Evolutionary conservation across 345 rosid genomes (phyloP).

Genomic region (Lumnitzera littorea): DNA sequence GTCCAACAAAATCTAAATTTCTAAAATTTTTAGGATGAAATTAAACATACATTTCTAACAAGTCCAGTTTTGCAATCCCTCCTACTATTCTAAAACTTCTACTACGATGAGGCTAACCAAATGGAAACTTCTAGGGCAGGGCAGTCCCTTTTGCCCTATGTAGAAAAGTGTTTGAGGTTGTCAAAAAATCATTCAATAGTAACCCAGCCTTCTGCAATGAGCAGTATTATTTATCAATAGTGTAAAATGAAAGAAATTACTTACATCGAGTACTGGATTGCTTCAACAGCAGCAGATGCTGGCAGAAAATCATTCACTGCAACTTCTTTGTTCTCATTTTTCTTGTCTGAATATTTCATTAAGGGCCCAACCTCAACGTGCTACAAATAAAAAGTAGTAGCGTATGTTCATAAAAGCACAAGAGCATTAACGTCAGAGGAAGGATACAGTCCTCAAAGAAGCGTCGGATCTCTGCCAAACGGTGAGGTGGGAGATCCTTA

Average conservation of each 20-base stretch:
- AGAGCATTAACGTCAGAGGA: neutral
- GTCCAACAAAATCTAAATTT: no score
- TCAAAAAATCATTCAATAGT: neutral
- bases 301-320: conserved; percentile 91
- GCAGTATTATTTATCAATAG: no score
- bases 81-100: no score
- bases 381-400: conserved; percentile 1
- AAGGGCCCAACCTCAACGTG: conserved; percentile 7
- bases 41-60: no score
- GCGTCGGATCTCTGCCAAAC: conserved; percentile 47
- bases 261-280: conserved; percentile 88
- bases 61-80: no score
- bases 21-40: no score
- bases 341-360: conserved; percentile 33
- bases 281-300: conserved; percentile 61
- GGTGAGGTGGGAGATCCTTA: conserved; percentile 49
- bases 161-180: no score
- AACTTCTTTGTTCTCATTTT: conserved; percentile 72
- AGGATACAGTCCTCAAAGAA: conserved; percentile 58
- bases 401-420: neutral
- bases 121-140: no score
- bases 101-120: no score
- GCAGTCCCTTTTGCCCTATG: no score
- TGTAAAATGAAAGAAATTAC: conserved; percentile 9
- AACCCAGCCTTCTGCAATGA: no score